These are phyloP conservation scores for Mucor saturninus DNA, from an alignment of 371 early-diverging fungal species.

Conservation along the genomic window DNA sequence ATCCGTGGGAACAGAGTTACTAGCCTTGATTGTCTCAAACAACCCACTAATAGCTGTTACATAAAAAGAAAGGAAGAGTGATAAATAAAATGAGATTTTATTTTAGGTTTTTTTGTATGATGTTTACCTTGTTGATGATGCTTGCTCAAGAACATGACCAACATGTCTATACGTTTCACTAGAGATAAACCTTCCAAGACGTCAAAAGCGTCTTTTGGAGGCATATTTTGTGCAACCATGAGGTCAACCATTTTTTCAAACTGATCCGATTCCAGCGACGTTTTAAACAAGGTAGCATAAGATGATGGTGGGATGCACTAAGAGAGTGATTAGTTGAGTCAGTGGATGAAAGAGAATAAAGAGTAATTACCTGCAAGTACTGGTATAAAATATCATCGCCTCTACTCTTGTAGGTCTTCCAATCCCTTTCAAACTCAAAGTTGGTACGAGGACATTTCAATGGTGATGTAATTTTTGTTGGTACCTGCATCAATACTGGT, in stretches of 20 bases:
- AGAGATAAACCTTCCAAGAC: slow-evolving; percentile 53
- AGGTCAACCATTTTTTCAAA: slow-evolving; percentile 65
- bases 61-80: neutral
- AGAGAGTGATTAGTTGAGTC: no score
- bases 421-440: slow-evolving; percentile 80
- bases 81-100: neutral
- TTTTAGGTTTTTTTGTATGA: neutral
- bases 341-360: no score
- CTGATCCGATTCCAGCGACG: slow-evolving; percentile 75
- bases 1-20: neutral
- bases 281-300: slow-evolving; percentile 65
- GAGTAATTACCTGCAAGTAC: slow-evolving; percentile 66
- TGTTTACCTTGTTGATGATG: slow-evolving; percentile 60
- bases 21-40: slow-evolving; percentile 2
- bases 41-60: slow-evolving; percentile 5
- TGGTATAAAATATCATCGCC: slow-evolving; percentile 60
- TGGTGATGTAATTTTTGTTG: neutral
- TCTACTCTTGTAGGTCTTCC: slow-evolving; percentile 64
- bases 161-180: slow-evolving; percentile 71
- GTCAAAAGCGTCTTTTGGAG: slow-evolving; percentile 41
- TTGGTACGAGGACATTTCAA: slow-evolving; percentile 57
- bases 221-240: slow-evolving; percentile 48
- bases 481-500: no score
- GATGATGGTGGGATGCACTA: slow-evolving; percentile 56
- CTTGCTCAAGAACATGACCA: slow-evolving; percentile 66